phyloP scores from a whole-genome alignment of 257 asterid genomes.

The Henckelia pumila region DNA sequence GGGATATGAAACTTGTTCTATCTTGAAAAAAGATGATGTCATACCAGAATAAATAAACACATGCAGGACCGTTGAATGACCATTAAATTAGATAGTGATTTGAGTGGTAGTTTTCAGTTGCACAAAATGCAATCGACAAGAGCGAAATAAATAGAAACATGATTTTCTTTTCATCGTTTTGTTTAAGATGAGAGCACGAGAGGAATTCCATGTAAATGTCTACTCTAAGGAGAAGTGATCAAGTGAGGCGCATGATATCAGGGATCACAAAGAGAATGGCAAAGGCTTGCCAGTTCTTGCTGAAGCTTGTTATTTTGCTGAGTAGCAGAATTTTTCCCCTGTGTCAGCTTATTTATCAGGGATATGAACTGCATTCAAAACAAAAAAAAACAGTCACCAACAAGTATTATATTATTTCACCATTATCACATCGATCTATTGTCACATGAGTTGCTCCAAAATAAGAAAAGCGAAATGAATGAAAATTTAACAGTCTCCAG shows the following conservation, averaged over 20 bases:
- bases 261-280: neutral
- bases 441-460: neutral
- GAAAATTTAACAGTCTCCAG: neutral
- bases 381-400: neutral
- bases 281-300: conserved; percentile 41
- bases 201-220: neutral
- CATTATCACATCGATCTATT: neutral
- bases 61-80: neutral
- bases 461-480: neutral
- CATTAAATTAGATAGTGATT: neutral
- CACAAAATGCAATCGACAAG: neutral
- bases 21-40: conserved; percentile 3
- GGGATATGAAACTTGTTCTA: neutral
- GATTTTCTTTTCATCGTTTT: neutral
- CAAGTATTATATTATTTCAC: neutral
- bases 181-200: neutral
- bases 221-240: conserved; percentile 5
- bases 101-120: neutral
- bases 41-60: conserved; percentile 14
- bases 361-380: neutral
- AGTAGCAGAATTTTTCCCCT: neutral
- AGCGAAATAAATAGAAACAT: neutral
- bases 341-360: neutral
- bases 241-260: conserved; percentile 5
- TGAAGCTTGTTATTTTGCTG: neutral